Conservation (phyloP, 1,284 basidiomycete genomes). For the Puccinia polysora region DNA sequence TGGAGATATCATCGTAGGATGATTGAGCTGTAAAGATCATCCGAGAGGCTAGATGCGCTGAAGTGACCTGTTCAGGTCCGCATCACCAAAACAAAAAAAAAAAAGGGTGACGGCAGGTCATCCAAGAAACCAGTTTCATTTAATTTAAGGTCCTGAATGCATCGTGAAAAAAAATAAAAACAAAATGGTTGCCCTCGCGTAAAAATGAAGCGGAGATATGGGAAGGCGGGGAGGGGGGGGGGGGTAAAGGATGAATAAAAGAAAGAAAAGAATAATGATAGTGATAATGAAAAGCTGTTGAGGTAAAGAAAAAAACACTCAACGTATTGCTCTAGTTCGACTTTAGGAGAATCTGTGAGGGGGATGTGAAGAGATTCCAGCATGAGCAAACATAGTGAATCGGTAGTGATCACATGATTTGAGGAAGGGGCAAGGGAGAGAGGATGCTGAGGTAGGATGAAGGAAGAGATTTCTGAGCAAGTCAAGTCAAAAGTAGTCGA, state of each 20-base stretch:
- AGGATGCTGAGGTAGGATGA: neutral
- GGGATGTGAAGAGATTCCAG: neutral
- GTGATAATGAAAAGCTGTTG: no score
- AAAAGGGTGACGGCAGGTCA: neutral
- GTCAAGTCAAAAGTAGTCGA: no score
- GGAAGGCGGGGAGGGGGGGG: neutral
- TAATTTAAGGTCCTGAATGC: no score
- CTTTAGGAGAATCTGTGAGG: constrained; percentile 10
- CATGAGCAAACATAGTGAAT: neutral
- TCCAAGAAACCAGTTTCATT: neutral
- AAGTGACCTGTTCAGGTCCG: constrained; percentile 27
- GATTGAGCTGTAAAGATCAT: constrained; percentile 34
- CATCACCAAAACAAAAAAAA: neutral
- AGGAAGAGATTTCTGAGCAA: no score
- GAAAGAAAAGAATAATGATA: no score
- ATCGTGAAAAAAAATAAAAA: no score
- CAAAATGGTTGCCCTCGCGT: no score
- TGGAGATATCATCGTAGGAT: constrained; percentile 10
- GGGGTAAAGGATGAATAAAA: no score
- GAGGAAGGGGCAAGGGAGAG: neutral
- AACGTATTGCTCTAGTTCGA: constrained; percentile 40
- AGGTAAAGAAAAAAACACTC: no score
- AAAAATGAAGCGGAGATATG: no score
- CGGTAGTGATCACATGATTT: neutral
- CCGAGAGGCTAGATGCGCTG: constrained; percentile 32